Evolutionary conservation across 495 filamentous ascomycete species (phyloP).

Genomic region (Ascodesmis nigricans): DNA sequence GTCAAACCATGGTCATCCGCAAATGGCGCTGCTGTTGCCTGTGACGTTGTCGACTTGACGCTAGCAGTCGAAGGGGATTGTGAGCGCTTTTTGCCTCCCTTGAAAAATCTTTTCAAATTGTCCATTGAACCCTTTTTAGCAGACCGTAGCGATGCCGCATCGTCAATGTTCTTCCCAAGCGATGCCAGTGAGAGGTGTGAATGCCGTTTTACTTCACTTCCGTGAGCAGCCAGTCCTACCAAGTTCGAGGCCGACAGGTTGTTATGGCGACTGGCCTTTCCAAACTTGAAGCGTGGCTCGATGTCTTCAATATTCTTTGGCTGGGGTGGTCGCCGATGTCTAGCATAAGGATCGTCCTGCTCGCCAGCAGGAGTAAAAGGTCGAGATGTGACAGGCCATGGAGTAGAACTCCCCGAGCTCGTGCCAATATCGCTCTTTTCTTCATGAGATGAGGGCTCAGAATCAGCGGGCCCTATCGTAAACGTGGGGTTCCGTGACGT

Average conservation of each 20-base stretch:
- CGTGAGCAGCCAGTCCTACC: constrained; percentile 16
- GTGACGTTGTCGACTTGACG: constrained; percentile 40
- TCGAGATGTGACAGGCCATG: constrained; percentile 21
- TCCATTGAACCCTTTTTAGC: constrained; percentile 69
- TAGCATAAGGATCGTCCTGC: constrained; percentile 70
- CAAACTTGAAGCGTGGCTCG: constrained; percentile 73
- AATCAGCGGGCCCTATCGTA: constrained; percentile 46
- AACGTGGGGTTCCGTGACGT: constrained; percentile 43
- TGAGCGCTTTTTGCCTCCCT: constrained; percentile 38
- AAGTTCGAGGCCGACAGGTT: constrained; percentile 23
- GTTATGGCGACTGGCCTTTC: constrained; percentile 26
- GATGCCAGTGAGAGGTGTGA: constrained; percentile 25
- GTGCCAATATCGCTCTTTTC: constrained; percentile 40
- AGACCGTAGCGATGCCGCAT: constrained; percentile 21
- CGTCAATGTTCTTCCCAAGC: constrained; percentile 29
- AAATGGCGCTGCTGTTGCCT: constrained; percentile 49
- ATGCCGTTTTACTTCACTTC: constrained; percentile 28
- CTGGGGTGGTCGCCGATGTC: constrained; percentile 55
- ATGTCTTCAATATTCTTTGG: constrained; percentile 42
- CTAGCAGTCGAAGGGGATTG: constrained; percentile 42
- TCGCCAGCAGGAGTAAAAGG: constrained; percentile 65
- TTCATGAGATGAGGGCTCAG: constrained; percentile 36
- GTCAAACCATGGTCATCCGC: constrained; percentile 79
- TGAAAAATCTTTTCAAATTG: constrained; percentile 85
- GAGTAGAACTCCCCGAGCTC: constrained; percentile 32